Evolutionary conservation across 1,284 basidiomycete genomes (phyloP), one percentile per base, ranked within the genome.

Genomic region (Peniophora sp.): DNA sequence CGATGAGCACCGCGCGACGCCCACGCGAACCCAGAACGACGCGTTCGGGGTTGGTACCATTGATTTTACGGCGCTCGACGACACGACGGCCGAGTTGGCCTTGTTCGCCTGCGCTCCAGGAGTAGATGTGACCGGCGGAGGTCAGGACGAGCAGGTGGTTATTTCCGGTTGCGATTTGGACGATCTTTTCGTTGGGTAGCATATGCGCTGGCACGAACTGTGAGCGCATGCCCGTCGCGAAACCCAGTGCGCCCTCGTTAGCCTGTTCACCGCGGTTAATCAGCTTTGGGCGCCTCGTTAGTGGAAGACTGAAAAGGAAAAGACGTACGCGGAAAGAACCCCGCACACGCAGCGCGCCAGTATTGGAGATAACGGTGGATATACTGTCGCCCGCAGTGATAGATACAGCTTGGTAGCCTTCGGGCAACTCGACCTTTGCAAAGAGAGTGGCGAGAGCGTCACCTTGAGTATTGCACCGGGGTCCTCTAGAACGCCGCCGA

Each of bases 81-180:
- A 94, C 85, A 61, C 85, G 85, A 52, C 91, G 84, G 46, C 93
- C 93, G 22, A 95, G 81, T 61, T 95, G 92, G 55, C 82, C 80
- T 62, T 92, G 86, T 61, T 93, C 88, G 52, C 91, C 91, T 51
- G 89, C 86, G 22, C 93, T 94, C 83, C 90, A 91, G 5, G 87
- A 79, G 61, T 87, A 92, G 48, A 97, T 83, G 57, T 83, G 79
- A 9, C 93, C 93, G 50, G 86, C 82, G 0, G 86, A 85, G 0
- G 92, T 93, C 43, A 96, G 75, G 1, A 92, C 88, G 44, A 97
- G 70, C 24, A 96, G 76, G 65, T 97, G 93, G 64, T 97, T 93
- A 61, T 81, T 80, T 23, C 93, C 93, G 36, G 87, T 84, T 6
- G 81, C 86, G 36, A 93, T 79, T 19, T 82, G 76, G 2, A 87